These are phyloP conservation scores for Tillandsia leiboldiana DNA, from an alignment of 176 grass and related monocot genomes.

Conservation along the genomic window DNA sequence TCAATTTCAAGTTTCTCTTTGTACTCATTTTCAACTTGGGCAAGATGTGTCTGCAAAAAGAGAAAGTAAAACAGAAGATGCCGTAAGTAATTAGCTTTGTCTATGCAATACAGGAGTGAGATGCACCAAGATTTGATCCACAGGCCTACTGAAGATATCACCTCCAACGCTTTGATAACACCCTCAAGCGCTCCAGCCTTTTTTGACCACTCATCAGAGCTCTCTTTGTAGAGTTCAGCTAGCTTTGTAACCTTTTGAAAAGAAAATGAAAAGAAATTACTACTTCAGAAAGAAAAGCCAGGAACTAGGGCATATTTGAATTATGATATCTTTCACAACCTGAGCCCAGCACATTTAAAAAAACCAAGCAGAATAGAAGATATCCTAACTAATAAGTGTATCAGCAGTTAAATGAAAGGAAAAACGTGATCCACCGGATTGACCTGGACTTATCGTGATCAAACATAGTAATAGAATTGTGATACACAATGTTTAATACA, in stretches of 20 bases:
- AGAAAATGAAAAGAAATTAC: background rate
- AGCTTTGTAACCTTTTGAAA: constrained; percentile 74
- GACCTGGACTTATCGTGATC: no score
- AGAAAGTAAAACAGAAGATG: constrained; percentile 13
- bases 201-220: constrained; percentile 85
- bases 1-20: constrained; percentile 88
- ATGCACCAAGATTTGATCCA: background rate
- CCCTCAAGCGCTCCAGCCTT: constrained; percentile 88
- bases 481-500: no score
- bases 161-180: constrained; percentile 98
- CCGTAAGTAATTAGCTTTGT: background rate
- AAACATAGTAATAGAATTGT: no score
- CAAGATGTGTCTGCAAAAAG: constrained; percentile 61
- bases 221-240: constrained; percentile 82
- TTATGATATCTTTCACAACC: background rate
- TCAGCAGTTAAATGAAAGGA: background rate
- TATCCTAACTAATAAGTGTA: background rate
- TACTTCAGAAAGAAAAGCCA: background rate
- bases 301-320: background rate
- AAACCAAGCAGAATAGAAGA: background rate
- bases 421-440: background rate
- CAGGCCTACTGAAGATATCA: constrained; percentile 21
- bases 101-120: background rate
- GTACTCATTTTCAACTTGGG: constrained; percentile 90
- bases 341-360: background rate